Percentiles rank a stretch among this genome's conserved stretches.
These are phyloP conservation scores for Coemansia sp. DNA, from an alignment of 192 early-diverging fungal genomes.

Conservation along the genomic window DNA sequence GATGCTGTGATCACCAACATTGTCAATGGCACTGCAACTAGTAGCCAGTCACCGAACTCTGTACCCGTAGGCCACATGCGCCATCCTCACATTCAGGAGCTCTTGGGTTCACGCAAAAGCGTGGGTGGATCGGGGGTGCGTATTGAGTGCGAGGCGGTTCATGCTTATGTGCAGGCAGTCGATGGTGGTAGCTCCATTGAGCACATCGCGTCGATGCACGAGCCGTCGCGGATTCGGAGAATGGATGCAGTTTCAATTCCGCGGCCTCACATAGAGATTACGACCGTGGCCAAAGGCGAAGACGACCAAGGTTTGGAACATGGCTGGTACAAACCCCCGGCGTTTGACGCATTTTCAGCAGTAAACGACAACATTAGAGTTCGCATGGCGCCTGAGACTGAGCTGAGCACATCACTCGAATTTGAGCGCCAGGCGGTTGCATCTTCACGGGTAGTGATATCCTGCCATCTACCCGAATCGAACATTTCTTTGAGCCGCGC, in stretches of 20 bases:
- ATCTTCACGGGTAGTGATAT: slow-evolving; percentile 42
- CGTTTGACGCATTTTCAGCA: slow-evolving; percentile 50
- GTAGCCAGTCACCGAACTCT: slow-evolving; percentile 36
- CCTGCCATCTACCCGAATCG: slow-evolving; percentile 52
- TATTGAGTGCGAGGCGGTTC: slow-evolving; percentile 42
- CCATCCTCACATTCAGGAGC: slow-evolving; percentile 52
- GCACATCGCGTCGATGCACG: slow-evolving; percentile 42
- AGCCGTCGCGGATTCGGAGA: slow-evolving; percentile 11
- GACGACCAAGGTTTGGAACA: not conserved
- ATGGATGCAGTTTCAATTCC: slow-evolving; percentile 24
- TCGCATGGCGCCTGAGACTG: slow-evolving; percentile 51
- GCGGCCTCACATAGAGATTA: slow-evolving; percentile 52
- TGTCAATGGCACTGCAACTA: slow-evolving; percentile 50
- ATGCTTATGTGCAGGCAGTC: slow-evolving; percentile 35
- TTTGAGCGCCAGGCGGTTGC: slow-evolving; percentile 48
- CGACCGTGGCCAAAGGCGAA: slow-evolving; percentile 26
- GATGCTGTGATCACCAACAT: slow-evolving; percentile 55
- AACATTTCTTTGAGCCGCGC: slow-evolving; percentile 23
- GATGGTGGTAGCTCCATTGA: slow-evolving; percentile 30
- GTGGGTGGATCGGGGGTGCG: slow-evolving; percentile 48
- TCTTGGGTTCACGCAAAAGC: slow-evolving; percentile 50
- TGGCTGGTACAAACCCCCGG: slow-evolving; percentile 31
- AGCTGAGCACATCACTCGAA: slow-evolving; percentile 44
- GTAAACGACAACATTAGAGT: slow-evolving; percentile 50
- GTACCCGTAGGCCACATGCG: slow-evolving; percentile 52